A percentile compares a stretch with the other conserved stretches of the same genome.
Conservation (phyloP, 495 filamentous ascomycete species). For the Pseudomonodictys pantanalensis region DNA sequence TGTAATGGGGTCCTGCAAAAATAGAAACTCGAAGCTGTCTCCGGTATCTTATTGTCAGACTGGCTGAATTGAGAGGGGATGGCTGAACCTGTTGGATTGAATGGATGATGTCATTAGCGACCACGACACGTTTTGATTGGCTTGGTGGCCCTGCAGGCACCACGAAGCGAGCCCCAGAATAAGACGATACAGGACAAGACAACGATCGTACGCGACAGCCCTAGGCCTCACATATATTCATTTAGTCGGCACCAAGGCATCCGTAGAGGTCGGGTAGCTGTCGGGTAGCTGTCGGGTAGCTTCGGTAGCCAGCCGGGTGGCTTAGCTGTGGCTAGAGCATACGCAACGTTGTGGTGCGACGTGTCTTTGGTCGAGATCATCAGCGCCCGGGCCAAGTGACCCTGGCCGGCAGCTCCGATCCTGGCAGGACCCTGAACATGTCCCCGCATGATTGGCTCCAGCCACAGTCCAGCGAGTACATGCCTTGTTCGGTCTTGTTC, state of each 20-base stretch:
- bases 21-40: constrained; percentile 7
- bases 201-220: no score
- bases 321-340: constrained; percentile 19
- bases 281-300: neutral
- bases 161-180: no score
- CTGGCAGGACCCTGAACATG: no score
- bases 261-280: neutral
- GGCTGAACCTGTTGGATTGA: neutral
- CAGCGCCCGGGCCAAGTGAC: no score
- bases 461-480: neutral
- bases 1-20: neutral
- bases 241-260: neutral
- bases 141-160: no score
- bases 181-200: no score
- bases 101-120: neutral
- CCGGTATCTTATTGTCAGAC: neutral
- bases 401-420: no score
- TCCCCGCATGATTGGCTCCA: neutral
- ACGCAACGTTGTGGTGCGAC: constrained; percentile 9
- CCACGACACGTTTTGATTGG: no score
- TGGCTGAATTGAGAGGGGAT: neutral
- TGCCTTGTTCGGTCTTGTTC: neutral
- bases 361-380: constrained; percentile 4
- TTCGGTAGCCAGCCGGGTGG: constrained; percentile 16
- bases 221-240: no score